A percentile compares a stretch with the other conserved stretches of the same genome.
These are phyloP conservation scores for Barnettozyma salicaria DNA, from an alignment of 805 yeast genomes.

Conservation along the genomic window DNA sequence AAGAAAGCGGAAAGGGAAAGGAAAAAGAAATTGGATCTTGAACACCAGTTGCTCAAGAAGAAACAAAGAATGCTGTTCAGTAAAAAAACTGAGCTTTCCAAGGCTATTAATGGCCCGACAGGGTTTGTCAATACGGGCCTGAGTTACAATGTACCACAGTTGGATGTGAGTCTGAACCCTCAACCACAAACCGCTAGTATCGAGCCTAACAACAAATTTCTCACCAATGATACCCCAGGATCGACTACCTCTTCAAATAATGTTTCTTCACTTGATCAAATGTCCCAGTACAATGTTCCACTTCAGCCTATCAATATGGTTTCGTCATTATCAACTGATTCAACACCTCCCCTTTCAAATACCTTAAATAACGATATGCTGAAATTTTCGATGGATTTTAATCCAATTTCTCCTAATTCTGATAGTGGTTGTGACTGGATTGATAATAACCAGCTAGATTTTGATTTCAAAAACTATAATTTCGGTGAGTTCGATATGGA, in stretches of 20 bases:
- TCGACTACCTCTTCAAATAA: background rate
- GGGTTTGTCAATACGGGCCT: slow-evolving; percentile 10
- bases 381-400: background rate
- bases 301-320: background rate
- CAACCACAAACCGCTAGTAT: too few species aligned
- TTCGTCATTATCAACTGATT: background rate
- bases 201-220: background rate
- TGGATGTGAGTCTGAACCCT: background rate
- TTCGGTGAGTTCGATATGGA: slow-evolving; percentile 24
- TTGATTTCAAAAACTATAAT: slow-evolving; percentile 25
- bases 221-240: background rate
- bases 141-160: slow-evolving; percentile 14
- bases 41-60: background rate
- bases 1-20: slow-evolving; percentile 4
- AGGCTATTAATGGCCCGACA: slow-evolving; percentile 5
- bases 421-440: slow-evolving; percentile 58
- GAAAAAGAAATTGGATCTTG: slow-evolving; percentile 1
- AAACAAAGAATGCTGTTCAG: background rate
- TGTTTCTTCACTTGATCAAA: background rate
- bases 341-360: too few species aligned
- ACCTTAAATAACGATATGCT: too few species aligned
- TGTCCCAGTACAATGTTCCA: background rate
- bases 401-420: slow-evolving; percentile 22
- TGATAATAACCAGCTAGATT: slow-evolving; percentile 40
- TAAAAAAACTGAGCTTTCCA: slow-evolving; percentile 4